Evolutionary conservation across 306 rosid species (phyloP).

Genomic region (Delonix regia): DNA sequence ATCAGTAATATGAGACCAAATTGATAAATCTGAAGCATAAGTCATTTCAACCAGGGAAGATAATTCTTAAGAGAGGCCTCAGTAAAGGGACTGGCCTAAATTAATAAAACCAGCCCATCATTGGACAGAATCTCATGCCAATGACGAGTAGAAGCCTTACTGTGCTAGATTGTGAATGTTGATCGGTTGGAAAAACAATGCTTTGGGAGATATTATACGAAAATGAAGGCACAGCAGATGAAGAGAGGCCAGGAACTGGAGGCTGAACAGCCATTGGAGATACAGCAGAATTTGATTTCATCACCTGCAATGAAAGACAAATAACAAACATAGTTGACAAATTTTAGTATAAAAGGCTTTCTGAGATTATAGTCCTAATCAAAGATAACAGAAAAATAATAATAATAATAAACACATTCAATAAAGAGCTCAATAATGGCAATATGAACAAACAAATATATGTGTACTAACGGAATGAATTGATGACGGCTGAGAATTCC

Average conservation of each 20-base stretch:
- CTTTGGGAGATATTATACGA: slow-evolving; percentile 51
- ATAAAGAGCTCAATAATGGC: background rate
- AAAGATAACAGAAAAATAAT: background rate
- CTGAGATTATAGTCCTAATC: background rate
- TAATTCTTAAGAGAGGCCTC: background rate
- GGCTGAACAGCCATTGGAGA: slow-evolving; percentile 50
- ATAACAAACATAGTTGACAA: background rate
- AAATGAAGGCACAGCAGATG: slow-evolving; percentile 51
- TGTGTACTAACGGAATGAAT: slow-evolving; percentile 47
- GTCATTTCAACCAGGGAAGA: background rate
- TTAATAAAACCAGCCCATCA: background rate
- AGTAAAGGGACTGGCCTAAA: background rate
- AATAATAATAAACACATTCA: background rate
- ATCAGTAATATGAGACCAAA: background rate
- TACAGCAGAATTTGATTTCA: slow-evolving; percentile 34
- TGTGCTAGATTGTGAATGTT: slow-evolving; percentile 43
- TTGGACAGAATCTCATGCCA: slow-evolving; percentile 7
- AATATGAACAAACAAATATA: slow-evolving; percentile 19
- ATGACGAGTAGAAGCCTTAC: slow-evolving; percentile 37
- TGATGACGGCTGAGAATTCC: slow-evolving; percentile 45
- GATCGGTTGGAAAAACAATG: slow-evolving; percentile 43
- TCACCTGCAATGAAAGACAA: slow-evolving; percentile 39
- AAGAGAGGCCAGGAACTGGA: slow-evolving; percentile 45
- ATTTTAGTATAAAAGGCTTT: background rate
- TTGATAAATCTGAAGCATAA: background rate